A percentile compares a stretch with the other conserved stretches of the same genome.
phyloP scores from a whole-genome alignment of 495 filamentous ascomycete genomes.

The Pyronema omphalodes region DNA sequence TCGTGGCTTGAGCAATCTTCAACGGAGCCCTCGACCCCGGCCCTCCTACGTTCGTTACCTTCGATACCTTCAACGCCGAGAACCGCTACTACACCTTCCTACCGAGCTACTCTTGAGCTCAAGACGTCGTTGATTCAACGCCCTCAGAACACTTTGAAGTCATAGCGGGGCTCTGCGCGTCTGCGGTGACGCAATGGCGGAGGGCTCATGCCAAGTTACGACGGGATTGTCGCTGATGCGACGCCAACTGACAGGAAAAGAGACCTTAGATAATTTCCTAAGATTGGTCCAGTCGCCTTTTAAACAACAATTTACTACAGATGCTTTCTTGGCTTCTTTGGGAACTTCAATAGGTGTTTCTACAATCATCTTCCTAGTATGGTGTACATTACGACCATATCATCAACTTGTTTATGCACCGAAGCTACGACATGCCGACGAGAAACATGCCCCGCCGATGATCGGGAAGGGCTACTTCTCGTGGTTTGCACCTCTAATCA shows the following conservation, averaged over 20 bases:
- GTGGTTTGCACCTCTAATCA: conserved; percentile 63
- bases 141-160: not conserved
- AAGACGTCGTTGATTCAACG: not conserved
- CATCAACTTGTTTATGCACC: conserved; percentile 86
- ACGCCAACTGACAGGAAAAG: conserved; percentile 3
- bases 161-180: not conserved
- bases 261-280: conserved; percentile 13
- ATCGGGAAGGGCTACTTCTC: conserved; percentile 70
- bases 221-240: conserved; percentile 2
- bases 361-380: conserved; percentile 49
- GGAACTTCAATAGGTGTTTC: conserved; percentile 63
- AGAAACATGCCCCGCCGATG: conserved; percentile 80
- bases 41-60: not conserved
- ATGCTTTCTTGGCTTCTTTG: conserved; percentile 61
- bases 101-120: not conserved
- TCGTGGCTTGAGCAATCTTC: conserved; percentile 1
- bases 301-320: conserved; percentile 34
- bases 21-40: not conserved
- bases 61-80: not conserved
- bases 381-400: conserved; percentile 78
- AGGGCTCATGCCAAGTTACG: conserved; percentile 7
- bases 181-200: conserved; percentile 1
- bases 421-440: conserved; percentile 79
- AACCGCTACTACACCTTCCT: not conserved
- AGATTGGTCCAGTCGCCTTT: conserved; percentile 18